Base-by-base conservation (phyloP, 352 stramenopile genomes). In the Peronospora destructor region DNA sequence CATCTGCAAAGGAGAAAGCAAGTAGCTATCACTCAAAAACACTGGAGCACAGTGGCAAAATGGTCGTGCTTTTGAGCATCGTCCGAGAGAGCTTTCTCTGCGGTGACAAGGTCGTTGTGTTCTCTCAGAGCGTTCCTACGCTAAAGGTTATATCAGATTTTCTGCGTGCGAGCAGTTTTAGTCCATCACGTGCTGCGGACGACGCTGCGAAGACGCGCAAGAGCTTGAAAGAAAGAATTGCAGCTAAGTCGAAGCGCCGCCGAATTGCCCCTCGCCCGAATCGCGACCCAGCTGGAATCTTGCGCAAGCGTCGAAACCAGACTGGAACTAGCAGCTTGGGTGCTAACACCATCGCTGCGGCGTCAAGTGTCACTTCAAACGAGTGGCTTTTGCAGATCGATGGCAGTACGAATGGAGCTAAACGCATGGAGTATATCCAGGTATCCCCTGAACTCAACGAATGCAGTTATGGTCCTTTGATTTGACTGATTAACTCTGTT, bases 351-450 rank as follows among this genome's bases (percentile, higher is more conserved):
- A 21, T 19, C 25, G 17, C 29, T 17, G 14, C 38, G 14, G 35
- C 30, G 8, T 43, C 54, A 36, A 49, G 14, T 35, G 16, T 25
- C 11, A 14, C 36, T 23, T 43, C 70, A 29, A 66, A 65, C n/a
- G 66, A 80, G 33, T 89, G 78, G 78, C 90, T 85, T 56, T 56
- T 92, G 40, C 74, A 87, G 41, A 92, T 93, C 19, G 80, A 91
- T 34, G 83, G 83, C 16, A 84, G 72, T 35, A 88, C 81, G 11
- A 74, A 73, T 14, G 75, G 76, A 3, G 59, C 64, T 14, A 91
- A 90, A 62, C 83, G 83, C 9, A 89, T 88, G 74, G 83, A 93
- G 47, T 85, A 84, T 49, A 92, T 92, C 43, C 60, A 91, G 61
- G 76, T 87, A 66, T 23, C 28, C 4, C 28, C 10, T 32, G 7